Evolutionary conservation across 2,329 filamentous ascomycete genomes (phyloP).

Genomic region (Calonectria pauciramosa): DNA sequence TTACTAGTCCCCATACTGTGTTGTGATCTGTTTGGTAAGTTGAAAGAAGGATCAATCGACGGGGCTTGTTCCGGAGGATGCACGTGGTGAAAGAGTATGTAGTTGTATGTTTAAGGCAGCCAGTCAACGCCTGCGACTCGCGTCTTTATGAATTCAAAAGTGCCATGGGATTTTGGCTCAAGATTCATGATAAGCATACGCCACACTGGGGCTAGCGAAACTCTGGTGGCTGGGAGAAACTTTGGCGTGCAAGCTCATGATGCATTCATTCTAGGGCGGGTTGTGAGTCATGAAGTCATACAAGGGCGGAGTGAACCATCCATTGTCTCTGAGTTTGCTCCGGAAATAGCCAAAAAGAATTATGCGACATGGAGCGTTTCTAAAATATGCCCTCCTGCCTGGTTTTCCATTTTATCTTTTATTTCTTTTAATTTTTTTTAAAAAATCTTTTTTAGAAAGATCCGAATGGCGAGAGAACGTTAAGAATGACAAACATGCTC

Average conservation of each 20-base stretch:
- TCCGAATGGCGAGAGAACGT: too few species aligned
- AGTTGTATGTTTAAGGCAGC: too few species aligned
- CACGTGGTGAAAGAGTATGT: background rate
- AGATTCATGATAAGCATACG: background rate
- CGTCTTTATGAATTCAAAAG: background rate
- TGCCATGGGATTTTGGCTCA: background rate
- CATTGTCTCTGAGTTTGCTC: background rate
- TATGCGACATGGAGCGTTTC: too few species aligned
- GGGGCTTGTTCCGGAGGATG: background rate
- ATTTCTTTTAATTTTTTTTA: too few species aligned
- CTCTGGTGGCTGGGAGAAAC: background rate
- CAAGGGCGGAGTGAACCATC: background rate
- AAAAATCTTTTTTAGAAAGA: too few species aligned
- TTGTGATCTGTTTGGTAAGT: too few species aligned
- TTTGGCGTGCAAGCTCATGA: background rate
- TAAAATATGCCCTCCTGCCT: background rate
- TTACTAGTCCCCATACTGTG: background rate
- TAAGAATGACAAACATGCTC: too few species aligned
- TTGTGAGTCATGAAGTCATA: background rate
- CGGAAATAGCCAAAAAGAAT: background rate
- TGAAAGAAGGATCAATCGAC: too few species aligned
- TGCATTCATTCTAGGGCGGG: background rate
- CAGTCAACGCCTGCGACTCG: background rate
- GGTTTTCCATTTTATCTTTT: too few species aligned
- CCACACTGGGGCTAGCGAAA: background rate